These are phyloP conservation scores for Lepidium didymum DNA, from an alignment of 345 rosid genomes.

Conservation along the genomic window DNA sequence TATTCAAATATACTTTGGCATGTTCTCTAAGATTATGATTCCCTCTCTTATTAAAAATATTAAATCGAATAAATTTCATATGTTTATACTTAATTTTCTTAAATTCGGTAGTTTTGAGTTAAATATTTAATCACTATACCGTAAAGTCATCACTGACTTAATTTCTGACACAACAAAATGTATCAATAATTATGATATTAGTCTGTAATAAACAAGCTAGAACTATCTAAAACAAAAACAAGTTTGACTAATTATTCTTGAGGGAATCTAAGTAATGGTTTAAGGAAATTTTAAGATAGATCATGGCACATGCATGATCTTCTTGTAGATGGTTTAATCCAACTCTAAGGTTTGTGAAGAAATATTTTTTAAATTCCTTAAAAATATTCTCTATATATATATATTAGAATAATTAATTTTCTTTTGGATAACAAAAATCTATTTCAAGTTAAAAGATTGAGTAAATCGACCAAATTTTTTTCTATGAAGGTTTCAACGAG, in stretches of 20 bases:
- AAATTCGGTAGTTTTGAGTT: background rate
- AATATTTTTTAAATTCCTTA: background rate
- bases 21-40: constrained; percentile 27
- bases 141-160: background rate
- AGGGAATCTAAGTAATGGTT: constrained; percentile 16
- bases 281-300: constrained; percentile 18
- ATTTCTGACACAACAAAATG: background rate
- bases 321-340: constrained; percentile 3
- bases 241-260: constrained; percentile 23
- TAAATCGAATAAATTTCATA: background rate
- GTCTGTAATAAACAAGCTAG: too few relatives aligned
- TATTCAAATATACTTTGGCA: constrained; percentile 21
- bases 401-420: too few relatives aligned
- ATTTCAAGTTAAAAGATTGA: background rate
- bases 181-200: too few relatives aligned
- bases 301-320: constrained; percentile 31
- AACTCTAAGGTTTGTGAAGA: background rate
- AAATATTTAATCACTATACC: background rate
- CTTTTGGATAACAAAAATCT: background rate
- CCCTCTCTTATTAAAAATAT: background rate
- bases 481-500: background rate
- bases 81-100: background rate
- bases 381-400: too few relatives aligned
- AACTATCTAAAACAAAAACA: constrained; percentile 7
- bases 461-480: background rate